Conservation (phyloP, 1,284 basidiomycete genomes). For the Cryptococcus hybrid region DNA sequence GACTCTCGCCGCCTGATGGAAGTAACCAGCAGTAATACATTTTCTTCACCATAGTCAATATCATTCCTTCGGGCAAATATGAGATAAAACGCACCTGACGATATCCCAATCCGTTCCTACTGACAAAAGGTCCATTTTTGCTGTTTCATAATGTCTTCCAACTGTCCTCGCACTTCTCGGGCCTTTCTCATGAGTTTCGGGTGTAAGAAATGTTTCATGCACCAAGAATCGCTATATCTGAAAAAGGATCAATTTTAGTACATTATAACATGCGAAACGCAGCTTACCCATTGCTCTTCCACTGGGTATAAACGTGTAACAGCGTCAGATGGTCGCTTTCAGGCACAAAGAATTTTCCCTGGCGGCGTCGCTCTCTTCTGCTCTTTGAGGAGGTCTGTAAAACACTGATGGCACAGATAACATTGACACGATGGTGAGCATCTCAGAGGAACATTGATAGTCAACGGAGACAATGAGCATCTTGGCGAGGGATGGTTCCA, state of each 20-base stretch:
- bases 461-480: conserved; percentile 97
- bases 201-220: conserved; percentile 90
- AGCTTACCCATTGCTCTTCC: conserved; percentile 86
- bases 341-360: conserved; percentile 96
- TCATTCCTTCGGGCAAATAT: conserved; percentile 4
- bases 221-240: conserved; percentile 91
- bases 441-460: conserved; percentile 88
- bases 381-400: conserved; percentile 90
- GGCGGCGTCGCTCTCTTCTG: conserved; percentile 95
- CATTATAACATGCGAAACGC: background rate
- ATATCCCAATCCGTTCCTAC: conserved; percentile 95
- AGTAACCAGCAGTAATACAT: conserved; percentile 97
- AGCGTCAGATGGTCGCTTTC: conserved; percentile 97
- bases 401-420: conserved; percentile 95
- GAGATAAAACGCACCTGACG: conserved; percentile 60
- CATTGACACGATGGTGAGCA: conserved; percentile 99
- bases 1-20: conserved; percentile 96
- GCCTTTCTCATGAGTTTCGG: conserved; percentile 94
- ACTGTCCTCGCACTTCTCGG: conserved; percentile 90
- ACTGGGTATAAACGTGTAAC: conserved; percentile 95
- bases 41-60: conserved; percentile 60
- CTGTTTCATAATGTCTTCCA: conserved; percentile 98
- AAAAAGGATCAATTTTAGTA: conserved; percentile 8
- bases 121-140: conserved; percentile 87
- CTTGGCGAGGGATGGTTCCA: conserved; percentile 97